phyloP scores from a whole-genome alignment of 345 rosid species.

The Salix koriyanagi region DNA sequence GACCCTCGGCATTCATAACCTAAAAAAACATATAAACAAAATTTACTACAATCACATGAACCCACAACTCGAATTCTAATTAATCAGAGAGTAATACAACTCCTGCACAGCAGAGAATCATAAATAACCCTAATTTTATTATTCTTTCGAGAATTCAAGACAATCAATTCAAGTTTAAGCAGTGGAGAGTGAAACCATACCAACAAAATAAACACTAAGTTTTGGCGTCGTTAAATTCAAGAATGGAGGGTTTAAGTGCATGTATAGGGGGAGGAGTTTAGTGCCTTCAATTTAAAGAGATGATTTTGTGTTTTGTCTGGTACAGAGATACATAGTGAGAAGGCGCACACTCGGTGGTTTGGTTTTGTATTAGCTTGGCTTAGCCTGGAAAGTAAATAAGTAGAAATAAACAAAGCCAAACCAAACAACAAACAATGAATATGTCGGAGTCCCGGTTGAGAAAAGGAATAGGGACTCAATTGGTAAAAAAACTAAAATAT shows the following conservation, averaged over 20 bases:
- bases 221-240: not conserved
- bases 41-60: not conserved
- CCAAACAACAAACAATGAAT: not conserved
- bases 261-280: not conserved
- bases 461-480: too few species aligned
- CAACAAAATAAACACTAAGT: not conserved
- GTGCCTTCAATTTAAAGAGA: not conserved
- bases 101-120: not conserved
- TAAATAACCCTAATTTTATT: not conserved
- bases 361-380: not conserved
- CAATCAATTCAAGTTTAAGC: not conserved
- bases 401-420: not conserved
- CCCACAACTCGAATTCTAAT: not conserved
- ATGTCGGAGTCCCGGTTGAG: not conserved
- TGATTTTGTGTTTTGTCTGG: not conserved
- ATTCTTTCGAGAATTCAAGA: not conserved
- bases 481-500: too few species aligned
- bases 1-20: constrained; percentile 1
- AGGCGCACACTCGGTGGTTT: not conserved
- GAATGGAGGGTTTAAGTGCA: not conserved
- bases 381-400: not conserved
- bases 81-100: not conserved
- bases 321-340: not conserved
- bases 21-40: not conserved
- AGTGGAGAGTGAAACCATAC: not conserved